Base-by-base conservation (phyloP, 345 rosid genomes). In the Geranium rotundifolium region DNA sequence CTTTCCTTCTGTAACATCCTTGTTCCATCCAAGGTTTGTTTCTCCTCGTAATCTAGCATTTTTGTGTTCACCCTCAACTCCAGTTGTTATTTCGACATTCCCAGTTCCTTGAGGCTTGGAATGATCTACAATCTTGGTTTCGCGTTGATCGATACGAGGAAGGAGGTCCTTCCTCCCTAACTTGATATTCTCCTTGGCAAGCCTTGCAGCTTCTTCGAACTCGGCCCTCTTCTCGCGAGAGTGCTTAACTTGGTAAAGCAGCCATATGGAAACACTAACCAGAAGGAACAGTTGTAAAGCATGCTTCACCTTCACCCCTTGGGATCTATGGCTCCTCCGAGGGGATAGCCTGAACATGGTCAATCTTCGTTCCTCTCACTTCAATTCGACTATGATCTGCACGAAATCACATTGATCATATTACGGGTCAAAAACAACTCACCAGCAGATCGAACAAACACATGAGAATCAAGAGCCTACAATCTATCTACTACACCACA, bases 291-390 rank as follows among this genome's bases (percentile, higher is more conserved):
- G 71, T 54, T 93, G 99, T n/a, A 93, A 13, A 67, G 88, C 91
- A 72, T 88, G 96, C 74, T 88, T 88, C 59, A 86, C 95, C 67
- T 88, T 88, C 56, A 88, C 72, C 0, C 95, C 95, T 68, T 83
- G 86, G 7, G 96, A 88, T 72, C 95, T 81, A 60, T 70, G 92
- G 56, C 73, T 71, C 73, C 96, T 88, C 54, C 76, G 59, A 56
- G 90, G 87, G 20, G 97, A 83, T 8, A 72, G 67, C 76, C 82
- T 83, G 66, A 77, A 84, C 95, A 88, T 90, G 63, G 65, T 71
- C 67, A 16, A 57, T 62, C 41, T 5, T 4, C 10, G 41, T 64
- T 31, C 39, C 63, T 61, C 59, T 62, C 61, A 19, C 49, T 71
- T 58, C 67, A 46, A 61, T 61, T 17, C 17, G 31, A 23, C 23